Evolutionary conservation across 208 protist genomes (phyloP).

Genomic region (Leishmania tarentolae): DNA sequence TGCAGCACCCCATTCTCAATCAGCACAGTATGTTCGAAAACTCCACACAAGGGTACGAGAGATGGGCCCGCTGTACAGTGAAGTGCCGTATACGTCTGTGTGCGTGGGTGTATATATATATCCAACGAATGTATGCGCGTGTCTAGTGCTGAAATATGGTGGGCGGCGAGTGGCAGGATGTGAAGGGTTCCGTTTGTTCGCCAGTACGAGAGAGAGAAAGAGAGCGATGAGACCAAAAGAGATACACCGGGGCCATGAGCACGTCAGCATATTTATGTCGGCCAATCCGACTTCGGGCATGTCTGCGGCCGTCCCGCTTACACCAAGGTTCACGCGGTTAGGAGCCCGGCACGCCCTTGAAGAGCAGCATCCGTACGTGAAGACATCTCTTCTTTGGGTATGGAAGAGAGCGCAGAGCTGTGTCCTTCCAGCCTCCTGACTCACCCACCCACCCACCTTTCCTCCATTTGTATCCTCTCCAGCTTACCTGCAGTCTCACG

Average conservation of each 20-base stretch:
- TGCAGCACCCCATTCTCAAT: conserved; percentile 56
- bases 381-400: neutral
- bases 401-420: neutral
- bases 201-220: neutral
- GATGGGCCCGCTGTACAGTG: too few relatives aligned
- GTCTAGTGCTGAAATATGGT: too few relatives aligned
- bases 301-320: neutral
- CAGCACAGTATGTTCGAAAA: neutral
- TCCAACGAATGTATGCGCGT: too few relatives aligned
- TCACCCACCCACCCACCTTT: too few relatives aligned
- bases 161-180: too few relatives aligned
- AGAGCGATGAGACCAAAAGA: neutral
- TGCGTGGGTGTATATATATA: neutral
- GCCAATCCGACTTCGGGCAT: neutral
- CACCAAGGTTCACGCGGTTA: neutral
- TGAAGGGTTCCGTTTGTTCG: too few relatives aligned
- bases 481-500: too few relatives aligned
- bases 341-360: neutral
- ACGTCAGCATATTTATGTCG: neutral
- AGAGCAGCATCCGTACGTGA: neutral
- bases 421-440: neutral
- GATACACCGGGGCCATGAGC: neutral
- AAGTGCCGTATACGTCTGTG: neutral
- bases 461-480: too few relatives aligned
- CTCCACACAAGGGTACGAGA: neutral